Base-by-base conservation (phyloP, 805 yeast genomes). In the Pichia nakasei region DNA sequence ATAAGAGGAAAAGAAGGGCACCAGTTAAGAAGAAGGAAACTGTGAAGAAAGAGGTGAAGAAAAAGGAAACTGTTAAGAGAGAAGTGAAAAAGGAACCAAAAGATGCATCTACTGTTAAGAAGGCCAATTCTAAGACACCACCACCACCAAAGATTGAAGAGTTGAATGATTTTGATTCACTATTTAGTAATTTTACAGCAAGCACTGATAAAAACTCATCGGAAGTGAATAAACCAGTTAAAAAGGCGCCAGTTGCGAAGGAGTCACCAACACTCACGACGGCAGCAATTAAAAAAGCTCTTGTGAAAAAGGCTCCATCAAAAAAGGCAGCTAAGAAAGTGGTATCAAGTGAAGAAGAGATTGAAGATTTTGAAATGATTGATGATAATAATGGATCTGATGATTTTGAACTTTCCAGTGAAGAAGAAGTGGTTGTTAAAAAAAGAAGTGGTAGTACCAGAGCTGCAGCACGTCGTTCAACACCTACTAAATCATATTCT, bases 21-120 rank as follows among this genome's bases (percentile, higher is more conserved):
- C 39, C 51, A 3, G 35, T 27, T n/a, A 70, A 13, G 95, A 88
- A 59, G 72, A 71, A 44, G 72, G 70, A 45, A 72, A 72, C 47
- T 74, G 43, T 21, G 3, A 38, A 40, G 33, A 41, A 29, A 17
- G 32, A 29, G 3, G 32, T 29, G 95, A 88, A 59, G 72, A 71
- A 44, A 72, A 70, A 45, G 72, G 72, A n/a, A n/a, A n/a, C n/a
- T n/a, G n/a, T 46, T 74, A 87, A 49, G 66, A 70, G 27, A 69
- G 73, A 35, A 4, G 17, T 15, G 7, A 29, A 29, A 12, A 29
- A 29, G 33, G 43, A 19, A 3, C 27, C 22, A 27, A 41, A 35
- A 17, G 43, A 60, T 32, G 20, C n/a, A 32, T 12, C 75, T 42
- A 59, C 69, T 15, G 65, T 75, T 4, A 65, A 58, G 29, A n/a